phyloP scores from a whole-genome alignment of 306 rosid genomes.

The Castanospermum australe region DNA sequence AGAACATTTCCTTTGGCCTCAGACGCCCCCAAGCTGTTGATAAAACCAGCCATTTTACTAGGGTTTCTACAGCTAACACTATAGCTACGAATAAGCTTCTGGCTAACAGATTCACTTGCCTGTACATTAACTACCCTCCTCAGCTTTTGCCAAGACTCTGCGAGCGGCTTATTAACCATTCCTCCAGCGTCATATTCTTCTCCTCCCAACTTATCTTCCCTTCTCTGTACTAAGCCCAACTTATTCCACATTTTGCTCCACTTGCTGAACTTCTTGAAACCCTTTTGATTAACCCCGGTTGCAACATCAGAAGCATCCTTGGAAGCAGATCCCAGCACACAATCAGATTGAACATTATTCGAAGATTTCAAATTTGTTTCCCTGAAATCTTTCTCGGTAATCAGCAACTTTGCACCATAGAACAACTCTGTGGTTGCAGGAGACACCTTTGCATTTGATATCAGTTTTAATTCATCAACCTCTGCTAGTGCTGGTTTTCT shows the following conservation, averaged over 20 bases:
- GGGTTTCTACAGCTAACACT: slow-evolving; percentile 67
- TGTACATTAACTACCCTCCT: slow-evolving; percentile 56
- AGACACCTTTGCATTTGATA: slow-evolving; percentile 62
- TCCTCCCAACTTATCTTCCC: slow-evolving; percentile 31
- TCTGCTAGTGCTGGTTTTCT: slow-evolving; percentile 41
- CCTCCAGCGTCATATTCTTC: slow-evolving; percentile 31
- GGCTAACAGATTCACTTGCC: slow-evolving; percentile 59
- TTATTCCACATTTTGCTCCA: slow-evolving; percentile 54
- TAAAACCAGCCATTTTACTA: slow-evolving; percentile 42
- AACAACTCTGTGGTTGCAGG: slow-evolving; percentile 69
- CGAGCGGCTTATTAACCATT: slow-evolving; percentile 32
- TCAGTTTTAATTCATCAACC: slow-evolving; percentile 57
- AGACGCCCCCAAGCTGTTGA: slow-evolving; percentile 20
- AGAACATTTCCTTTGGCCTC: slow-evolving; percentile 45
- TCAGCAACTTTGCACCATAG: slow-evolving; percentile 68
- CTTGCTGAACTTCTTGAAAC: slow-evolving; percentile 38
- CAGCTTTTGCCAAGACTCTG: slow-evolving; percentile 58
- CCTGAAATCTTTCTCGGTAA: slow-evolving; percentile 56
- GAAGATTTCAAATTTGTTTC: slow-evolving; percentile 33
- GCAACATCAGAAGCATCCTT: slow-evolving; percentile 22
- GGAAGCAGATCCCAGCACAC: slow-evolving; percentile 31
- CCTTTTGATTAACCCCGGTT: slow-evolving; percentile 35
- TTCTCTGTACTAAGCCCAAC: slow-evolving; percentile 48
- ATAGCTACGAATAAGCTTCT: slow-evolving; percentile 71
- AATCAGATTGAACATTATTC: slow-evolving; percentile 28